Evolutionary conservation across 177 flowering plant genomes (phyloP).

Genomic region (Tripterygium wilfordii): DNA sequence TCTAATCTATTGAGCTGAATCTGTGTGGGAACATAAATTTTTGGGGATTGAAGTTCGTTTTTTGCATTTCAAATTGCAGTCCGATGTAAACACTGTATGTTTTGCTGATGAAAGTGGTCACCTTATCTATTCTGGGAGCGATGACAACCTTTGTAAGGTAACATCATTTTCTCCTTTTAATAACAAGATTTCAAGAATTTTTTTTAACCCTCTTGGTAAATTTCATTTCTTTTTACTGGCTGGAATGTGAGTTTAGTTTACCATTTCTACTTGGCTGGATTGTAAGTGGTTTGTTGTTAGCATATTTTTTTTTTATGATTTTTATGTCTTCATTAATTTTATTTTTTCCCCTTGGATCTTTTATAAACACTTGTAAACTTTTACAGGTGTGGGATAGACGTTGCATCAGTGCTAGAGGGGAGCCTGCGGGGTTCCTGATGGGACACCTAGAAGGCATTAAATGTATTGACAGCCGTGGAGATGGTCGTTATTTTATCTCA

Average conservation of each 20-base stretch:
- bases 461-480: constrained; percentile 83
- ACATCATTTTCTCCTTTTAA: no score
- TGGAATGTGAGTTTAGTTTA: no score
- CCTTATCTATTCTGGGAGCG: constrained; percentile 89
- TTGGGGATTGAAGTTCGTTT: constrained; percentile 6
- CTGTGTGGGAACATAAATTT: no score
- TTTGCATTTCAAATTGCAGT: constrained; percentile 38
- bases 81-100: constrained; percentile 85
- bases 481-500: constrained; percentile 91
- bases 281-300: no score
- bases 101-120: constrained; percentile 94
- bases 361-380: not conserved
- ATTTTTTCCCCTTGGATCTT: no score
- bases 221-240: no score
- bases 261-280: no score
- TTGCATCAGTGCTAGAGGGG: constrained; percentile 43
- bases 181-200: no score
- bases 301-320: no score
- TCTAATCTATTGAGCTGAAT: no score
- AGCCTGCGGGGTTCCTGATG: constrained; percentile 68
- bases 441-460: constrained; percentile 96
- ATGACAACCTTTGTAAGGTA: constrained; percentile 88
- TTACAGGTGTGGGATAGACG: constrained; percentile 46
- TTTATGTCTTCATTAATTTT: no score
- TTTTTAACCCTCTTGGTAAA: no score